phyloP scores from a whole-genome alignment of 2,329 filamentous ascomycete species.

The Fusarium protoensiforme region DNA sequence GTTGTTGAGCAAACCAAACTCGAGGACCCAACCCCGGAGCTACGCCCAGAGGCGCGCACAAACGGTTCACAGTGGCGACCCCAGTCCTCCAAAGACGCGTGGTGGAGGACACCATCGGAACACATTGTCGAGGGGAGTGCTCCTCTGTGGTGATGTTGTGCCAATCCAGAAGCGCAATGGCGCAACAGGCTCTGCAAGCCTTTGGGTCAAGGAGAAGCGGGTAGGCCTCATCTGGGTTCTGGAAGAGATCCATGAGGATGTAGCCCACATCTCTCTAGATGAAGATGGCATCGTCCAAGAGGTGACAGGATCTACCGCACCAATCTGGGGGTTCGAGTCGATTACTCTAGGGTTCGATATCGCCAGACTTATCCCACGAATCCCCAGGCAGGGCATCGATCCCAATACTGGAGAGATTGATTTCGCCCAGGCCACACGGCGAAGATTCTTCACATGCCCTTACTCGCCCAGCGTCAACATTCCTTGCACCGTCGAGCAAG shows the following conservation, averaged over 20 bases:
- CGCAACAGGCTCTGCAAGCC: conserved; percentile 87
- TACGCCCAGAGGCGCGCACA: conserved; percentile 68
- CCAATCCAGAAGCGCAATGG: conserved; percentile 97
- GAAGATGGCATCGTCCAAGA: conserved; percentile 79
- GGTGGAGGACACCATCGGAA: conserved; percentile 71
- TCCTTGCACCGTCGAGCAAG: conserved; percentile 82
- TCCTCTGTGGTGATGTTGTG: conserved; percentile 97
- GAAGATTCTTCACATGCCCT: conserved; percentile 86
- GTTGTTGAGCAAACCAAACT: conserved; percentile 84
- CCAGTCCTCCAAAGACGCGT: conserved; percentile 65
- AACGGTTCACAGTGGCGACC: conserved; percentile 68
- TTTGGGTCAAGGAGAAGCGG: conserved; percentile 99
- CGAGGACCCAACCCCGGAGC: conserved; percentile 66
- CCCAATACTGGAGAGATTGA: conserved; percentile 79
- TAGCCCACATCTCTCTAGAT: conserved; percentile 80
- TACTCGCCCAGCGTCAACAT: conserved; percentile 83
- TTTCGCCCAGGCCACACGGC: conserved; percentile 77
- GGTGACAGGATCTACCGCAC: conserved; percentile 78
- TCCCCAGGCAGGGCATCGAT: conserved; percentile 81
- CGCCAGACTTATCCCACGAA: conserved; percentile 80
- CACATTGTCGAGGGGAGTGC: conserved; percentile 85
- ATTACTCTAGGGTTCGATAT: conserved; percentile 78
- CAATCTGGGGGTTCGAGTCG: conserved; percentile 84
- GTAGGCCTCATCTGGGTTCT: conserved; percentile 96
- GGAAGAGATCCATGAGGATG: conserved; percentile 96